Percentiles rank a stretch among this genome's conserved stretches.
Conservation (phyloP, 768 basidiomycete genomes). For the Lactifluus rugatus region DNA sequence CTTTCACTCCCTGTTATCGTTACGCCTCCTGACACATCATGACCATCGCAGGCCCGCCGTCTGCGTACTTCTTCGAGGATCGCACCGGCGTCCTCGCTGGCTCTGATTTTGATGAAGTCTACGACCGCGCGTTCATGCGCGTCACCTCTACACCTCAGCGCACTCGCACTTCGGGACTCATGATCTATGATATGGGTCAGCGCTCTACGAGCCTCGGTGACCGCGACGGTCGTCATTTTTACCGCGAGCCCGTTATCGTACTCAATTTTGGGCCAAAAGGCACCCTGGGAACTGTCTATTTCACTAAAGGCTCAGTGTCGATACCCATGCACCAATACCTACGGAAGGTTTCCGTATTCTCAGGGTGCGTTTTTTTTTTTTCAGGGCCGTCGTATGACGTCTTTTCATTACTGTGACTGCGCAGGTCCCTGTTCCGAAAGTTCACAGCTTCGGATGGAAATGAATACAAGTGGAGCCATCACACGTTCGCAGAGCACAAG, state of each 20-base stretch:
- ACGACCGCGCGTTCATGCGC: constrained; percentile 65
- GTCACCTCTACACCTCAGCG: constrained; percentile 38
- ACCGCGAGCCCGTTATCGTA: constrained; percentile 42
- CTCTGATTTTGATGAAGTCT: constrained; percentile 69
- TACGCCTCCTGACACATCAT: not conserved
- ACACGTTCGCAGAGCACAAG: constrained; percentile 48
- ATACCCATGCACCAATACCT: constrained; percentile 59
- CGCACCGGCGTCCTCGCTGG: constrained; percentile 44
- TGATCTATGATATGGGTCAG: constrained; percentile 57
- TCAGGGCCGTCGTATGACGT: not conserved
- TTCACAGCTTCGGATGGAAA: constrained; percentile 59
- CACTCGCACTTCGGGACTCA: constrained; percentile 28
- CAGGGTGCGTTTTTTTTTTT: constrained; percentile 39
- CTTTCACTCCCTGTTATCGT: not conserved
- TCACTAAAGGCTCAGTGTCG: constrained; percentile 34
- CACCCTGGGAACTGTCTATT: constrained; percentile 51
- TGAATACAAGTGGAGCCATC: constrained; percentile 62
- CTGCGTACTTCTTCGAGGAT: constrained; percentile 54
- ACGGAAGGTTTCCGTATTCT: constrained; percentile 53
- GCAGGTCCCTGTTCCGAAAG: constrained; percentile 57
- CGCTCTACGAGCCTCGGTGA: constrained; percentile 49
- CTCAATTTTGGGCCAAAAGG: constrained; percentile 54
- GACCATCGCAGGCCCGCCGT: constrained; percentile 19
- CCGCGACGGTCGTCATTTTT: constrained; percentile 41
- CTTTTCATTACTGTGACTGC: not conserved